Conservation (phyloP, 1,284 basidiomycete species). For the Sanghuangporus weigelae region DNA sequence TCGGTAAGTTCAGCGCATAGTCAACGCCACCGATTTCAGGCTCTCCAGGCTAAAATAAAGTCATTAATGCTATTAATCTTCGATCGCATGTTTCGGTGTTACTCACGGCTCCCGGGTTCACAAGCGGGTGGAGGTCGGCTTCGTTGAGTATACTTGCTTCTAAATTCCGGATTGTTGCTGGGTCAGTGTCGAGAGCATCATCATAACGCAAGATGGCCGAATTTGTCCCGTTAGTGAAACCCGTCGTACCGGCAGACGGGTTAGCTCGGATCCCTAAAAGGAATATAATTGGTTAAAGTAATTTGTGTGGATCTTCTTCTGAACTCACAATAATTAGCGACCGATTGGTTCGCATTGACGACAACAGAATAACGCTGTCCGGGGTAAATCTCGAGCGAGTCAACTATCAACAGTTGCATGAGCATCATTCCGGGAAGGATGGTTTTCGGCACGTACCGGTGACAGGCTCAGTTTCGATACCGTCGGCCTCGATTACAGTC, state of each 20-base stretch:
- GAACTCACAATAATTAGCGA: slow-evolving; percentile 27
- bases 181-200: slow-evolving; percentile 28
- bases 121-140: slow-evolving; percentile 24
- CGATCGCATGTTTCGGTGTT: neutral
- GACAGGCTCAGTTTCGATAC: slow-evolving; percentile 29
- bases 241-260: slow-evolving; percentile 14
- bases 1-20: neutral
- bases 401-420: neutral
- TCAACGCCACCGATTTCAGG: slow-evolving; percentile 25
- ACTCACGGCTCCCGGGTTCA: slow-evolving; percentile 22
- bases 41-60: slow-evolving; percentile 20
- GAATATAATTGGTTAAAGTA: neutral
- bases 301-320: neutral
- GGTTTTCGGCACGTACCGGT: neutral
- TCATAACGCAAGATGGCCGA: slow-evolving; percentile 33
- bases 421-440: too few species aligned
- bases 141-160: slow-evolving; percentile 23
- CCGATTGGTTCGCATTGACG: slow-evolving; percentile 29
- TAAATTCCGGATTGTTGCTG: slow-evolving; percentile 21
- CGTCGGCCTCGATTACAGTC: slow-evolving; percentile 38
- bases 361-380: slow-evolving; percentile 37
- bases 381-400: neutral
- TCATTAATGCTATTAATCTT: neutral
- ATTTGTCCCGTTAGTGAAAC: slow-evolving; percentile 22
- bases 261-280: slow-evolving; percentile 29